These are phyloP conservation scores for Thuja plicata DNA, from an alignment of 83 land plant species.

Conservation along the genomic window DNA sequence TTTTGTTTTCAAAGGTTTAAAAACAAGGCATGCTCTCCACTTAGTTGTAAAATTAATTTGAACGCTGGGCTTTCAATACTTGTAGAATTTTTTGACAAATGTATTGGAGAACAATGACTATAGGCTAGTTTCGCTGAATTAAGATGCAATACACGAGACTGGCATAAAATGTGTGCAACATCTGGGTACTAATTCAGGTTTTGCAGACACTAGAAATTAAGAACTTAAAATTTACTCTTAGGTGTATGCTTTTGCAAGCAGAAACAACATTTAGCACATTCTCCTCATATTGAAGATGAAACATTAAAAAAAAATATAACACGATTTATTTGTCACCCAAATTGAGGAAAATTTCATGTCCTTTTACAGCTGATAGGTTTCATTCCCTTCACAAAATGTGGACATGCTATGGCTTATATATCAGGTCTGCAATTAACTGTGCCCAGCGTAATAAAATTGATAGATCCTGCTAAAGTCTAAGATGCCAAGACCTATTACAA, in stretches of 20 bases:
- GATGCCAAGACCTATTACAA: not conserved
- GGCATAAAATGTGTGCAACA: not conserved
- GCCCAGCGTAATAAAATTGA: not conserved
- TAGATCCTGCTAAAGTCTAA: not conserved
- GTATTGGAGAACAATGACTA: not conserved
- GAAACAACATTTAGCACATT: not conserved
- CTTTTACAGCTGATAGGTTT: not conserved
- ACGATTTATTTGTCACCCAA: not conserved
- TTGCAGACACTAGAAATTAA: not conserved
- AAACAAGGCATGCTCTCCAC: not conserved
- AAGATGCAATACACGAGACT: not conserved
- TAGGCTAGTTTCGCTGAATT: not conserved
- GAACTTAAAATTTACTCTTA: not conserved
- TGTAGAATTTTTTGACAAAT: not conserved
- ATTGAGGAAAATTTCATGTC: not conserved
- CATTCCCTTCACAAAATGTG: not conserved
- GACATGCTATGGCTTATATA: not conserved
- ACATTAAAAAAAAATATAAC: not conserved
- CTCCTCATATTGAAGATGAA: not conserved
- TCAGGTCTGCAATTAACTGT: not conserved
- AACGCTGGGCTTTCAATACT: too few relatives aligned
- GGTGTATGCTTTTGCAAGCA: not conserved
- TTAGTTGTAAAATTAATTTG: not conserved
- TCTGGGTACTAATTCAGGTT: not conserved
- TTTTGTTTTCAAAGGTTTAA: not conserved